phyloP scores from a whole-genome alignment of 148 eudicot species.

The Vaccinium corymbosum region DNA sequence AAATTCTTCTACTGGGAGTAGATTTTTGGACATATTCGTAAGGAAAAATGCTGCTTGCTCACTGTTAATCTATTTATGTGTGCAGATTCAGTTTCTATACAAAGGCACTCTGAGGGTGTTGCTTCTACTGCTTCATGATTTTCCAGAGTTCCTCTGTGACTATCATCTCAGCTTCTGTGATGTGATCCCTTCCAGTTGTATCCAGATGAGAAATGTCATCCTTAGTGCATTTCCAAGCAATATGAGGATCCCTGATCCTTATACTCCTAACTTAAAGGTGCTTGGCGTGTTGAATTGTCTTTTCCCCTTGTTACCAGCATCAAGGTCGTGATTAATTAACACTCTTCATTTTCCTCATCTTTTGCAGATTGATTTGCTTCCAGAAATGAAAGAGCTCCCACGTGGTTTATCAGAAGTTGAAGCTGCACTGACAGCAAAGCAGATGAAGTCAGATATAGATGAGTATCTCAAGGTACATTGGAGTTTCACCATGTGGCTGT shows the following conservation, averaged over 20 bases:
- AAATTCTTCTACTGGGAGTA: background rate
- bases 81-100: slow-evolving; percentile 79
- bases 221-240: slow-evolving; percentile 97
- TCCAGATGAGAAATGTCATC: slow-evolving; percentile 94
- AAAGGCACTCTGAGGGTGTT: slow-evolving; percentile 84
- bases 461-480: slow-evolving; percentile 73
- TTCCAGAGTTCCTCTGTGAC: slow-evolving; percentile 88
- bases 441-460: slow-evolving; percentile 77
- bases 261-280: slow-evolving; percentile 92
- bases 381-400: slow-evolving; percentile 74
- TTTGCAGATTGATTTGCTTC: slow-evolving; percentile 71
- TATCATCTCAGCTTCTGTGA: slow-evolving; percentile 96
- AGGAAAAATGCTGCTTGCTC: background rate
- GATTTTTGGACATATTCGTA: background rate
- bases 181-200: slow-evolving; percentile 91
- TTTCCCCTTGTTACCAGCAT: background rate
- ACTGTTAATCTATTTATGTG: background rate
- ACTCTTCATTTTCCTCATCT: background rate
- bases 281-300: background rate
- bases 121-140: slow-evolving; percentile 89
- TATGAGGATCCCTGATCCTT: slow-evolving; percentile 96
- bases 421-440: slow-evolving; percentile 74
- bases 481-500: background rate
- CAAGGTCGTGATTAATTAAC: slow-evolving; percentile 4
- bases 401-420: slow-evolving; percentile 86